Percentiles rank a stretch among this genome's conserved stretches.
Evolutionary conservation across 805 yeast species (phyloP).

Genomic region (Metschnikowia sp.): DNA sequence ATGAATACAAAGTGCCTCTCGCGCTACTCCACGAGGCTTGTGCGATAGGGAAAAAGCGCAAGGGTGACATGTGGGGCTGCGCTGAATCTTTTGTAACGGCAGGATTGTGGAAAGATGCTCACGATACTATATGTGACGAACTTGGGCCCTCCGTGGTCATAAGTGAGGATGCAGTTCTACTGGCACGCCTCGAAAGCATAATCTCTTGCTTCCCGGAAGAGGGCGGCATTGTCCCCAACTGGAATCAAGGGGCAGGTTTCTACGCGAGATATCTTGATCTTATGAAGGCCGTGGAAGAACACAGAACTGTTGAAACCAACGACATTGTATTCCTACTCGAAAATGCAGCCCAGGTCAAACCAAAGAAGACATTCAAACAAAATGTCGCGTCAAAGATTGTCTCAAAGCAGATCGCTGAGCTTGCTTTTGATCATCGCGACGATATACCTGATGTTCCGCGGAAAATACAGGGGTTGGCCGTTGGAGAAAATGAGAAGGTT

Average conservation of each 20-base stretch:
- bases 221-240: conserved; percentile 39
- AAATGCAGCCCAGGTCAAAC: conserved; percentile 42
- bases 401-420: conserved; percentile 44
- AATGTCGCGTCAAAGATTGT: conserved; percentile 52
- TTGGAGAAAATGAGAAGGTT: conserved; percentile 45
- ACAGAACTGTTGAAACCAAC: conserved; percentile 14
- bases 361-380: conserved; percentile 5
- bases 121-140: conserved; percentile 45
- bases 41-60: conserved; percentile 52
- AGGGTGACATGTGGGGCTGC: conserved; percentile 55
- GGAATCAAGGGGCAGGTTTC: conserved; percentile 58
- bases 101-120: conserved; percentile 59
- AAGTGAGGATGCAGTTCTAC: conserved; percentile 36
- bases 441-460: conserved; percentile 23
- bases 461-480: conserved; percentile 34
- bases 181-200: conserved; percentile 37
- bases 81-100: conserved; percentile 63
- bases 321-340: conserved; percentile 40
- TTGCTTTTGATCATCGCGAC: conserved; percentile 26
- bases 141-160: conserved; percentile 76
- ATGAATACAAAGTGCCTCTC: conserved; percentile 46
- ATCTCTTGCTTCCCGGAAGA: conserved; percentile 42
- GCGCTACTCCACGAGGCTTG: conserved; percentile 51
- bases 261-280: conserved; percentile 49
- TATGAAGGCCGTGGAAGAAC: conserved; percentile 9